phyloP scores from a whole-genome alignment of 169 alveolate genomes.

The Plasmodium gaboni region DNA sequence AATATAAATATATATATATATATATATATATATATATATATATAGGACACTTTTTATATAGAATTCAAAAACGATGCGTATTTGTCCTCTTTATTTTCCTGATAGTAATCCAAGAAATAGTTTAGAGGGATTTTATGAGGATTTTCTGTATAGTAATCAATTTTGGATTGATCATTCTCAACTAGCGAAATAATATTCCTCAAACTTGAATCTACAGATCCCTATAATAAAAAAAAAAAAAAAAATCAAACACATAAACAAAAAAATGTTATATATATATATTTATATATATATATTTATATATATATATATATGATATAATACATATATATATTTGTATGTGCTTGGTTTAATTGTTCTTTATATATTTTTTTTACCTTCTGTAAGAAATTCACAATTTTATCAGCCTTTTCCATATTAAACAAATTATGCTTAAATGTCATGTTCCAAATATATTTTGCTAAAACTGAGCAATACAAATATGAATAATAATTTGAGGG shows the following conservation, averaged over 20 bases:
- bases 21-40: too few relatives aligned
- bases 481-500: slow-evolving; percentile 86
- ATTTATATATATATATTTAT: neutral
- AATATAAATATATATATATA: too few relatives aligned
- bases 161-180: slow-evolving; percentile 33
- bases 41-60: neutral
- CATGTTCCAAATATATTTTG: slow-evolving; percentile 69
- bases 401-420: slow-evolving; percentile 9
- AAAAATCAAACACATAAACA: neutral
- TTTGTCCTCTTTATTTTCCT: slow-evolving; percentile 15
- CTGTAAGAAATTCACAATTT: slow-evolving; percentile 39
- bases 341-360: neutral
- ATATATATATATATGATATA: neutral
- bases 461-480: slow-evolving; percentile 75
- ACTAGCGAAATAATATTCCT: slow-evolving; percentile 58
- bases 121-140: slow-evolving; percentile 69
- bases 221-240: slow-evolving; percentile 26
- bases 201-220: slow-evolving; percentile 65
- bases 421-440: slow-evolving; percentile 25
- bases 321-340: neutral
- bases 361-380: slow-evolving; percentile 16
- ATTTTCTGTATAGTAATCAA: slow-evolving; percentile 53
- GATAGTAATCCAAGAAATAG: slow-evolving; percentile 33
- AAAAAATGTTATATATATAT: neutral
- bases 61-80: slow-evolving; percentile 40